Evolutionary conservation across 441 rosid genomes (phyloP).

Genomic region (Geranium incanum): DNA sequence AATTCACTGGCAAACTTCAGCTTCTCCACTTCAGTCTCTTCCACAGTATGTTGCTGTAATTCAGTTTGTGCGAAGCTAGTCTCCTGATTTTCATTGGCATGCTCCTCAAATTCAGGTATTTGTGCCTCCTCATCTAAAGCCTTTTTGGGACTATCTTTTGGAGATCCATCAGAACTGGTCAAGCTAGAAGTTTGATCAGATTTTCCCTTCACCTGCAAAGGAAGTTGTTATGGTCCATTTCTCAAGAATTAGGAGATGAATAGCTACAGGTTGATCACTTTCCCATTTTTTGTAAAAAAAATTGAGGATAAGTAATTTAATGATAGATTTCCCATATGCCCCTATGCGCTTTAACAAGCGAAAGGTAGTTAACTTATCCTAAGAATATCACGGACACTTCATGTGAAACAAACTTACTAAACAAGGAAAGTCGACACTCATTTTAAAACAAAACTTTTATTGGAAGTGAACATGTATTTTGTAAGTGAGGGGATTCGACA

Average conservation of each 20-base stretch:
- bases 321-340: no score
- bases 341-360: no score
- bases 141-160: conserved; percentile 39
- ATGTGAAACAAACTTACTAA: no score
- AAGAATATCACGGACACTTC: no score
- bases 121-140: conserved; percentile 50
- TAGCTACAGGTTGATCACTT: not conserved
- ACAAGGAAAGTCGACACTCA: no score
- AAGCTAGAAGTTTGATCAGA: conserved; percentile 31
- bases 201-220: conserved; percentile 48
- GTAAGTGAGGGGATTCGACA: no score
- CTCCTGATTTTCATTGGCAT: conserved; percentile 35
- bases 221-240: conserved; percentile 15
- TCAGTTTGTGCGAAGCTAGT: conserved; percentile 24
- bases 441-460: no score
- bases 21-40: conserved; percentile 33
- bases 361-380: no score
- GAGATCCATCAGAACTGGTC: conserved; percentile 31
- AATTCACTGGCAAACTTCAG: conserved; percentile 30
- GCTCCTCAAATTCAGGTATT: conserved; percentile 28
- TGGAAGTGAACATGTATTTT: no score
- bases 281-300: no score
- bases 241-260: conserved; percentile 1
- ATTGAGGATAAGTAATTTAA: no score
- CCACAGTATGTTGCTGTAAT: conserved; percentile 33